Evolutionary conservation across 2,329 filamentous ascomycete species (phyloP), one percentile per base, ranked within the genome.

Genomic region (Leptographium lundbergii): DNA sequence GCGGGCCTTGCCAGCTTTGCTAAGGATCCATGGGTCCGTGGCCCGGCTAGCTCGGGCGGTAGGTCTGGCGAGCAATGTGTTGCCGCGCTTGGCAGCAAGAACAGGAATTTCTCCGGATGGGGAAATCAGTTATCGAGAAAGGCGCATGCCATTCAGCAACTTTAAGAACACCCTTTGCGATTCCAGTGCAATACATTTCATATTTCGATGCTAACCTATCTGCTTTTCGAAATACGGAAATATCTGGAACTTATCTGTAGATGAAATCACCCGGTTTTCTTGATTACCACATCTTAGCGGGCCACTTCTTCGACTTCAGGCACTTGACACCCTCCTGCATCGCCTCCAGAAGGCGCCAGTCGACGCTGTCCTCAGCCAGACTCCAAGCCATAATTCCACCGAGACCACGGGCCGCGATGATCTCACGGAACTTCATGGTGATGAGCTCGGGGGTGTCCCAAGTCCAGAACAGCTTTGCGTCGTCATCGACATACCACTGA

Each of bases 401-500:
- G 19, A 58, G 57, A 19, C 51, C 51, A 14, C 51, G 50, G 25
- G 57, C 50, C 2, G 6, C 17, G 36, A 58, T 45, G 25, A 58
- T 58, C 39, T 54, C 51, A 11, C 19, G 62, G 54, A 81, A 76
- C 69, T 82, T 82, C 52, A 68, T 61, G 1, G 65, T 42, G 29
- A 82, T 77, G 1, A 77, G 68, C n/a, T 73, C 70, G 0, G 75
- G 69, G 0, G 75, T 80, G 57, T 82, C 80, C 76, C 77, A 82
- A 1, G 76, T 76, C 80, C 79, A 82, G 69, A 78, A 82, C 42
- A 80, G 65, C 6, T 69, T 66, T 25, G 72, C 71, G 2, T 66
- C 62, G 0, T 68, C 36, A 61, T 83, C 78, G 72, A 75, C 80
- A 68, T 72, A 83, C 72, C 80, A 82, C 67, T 79, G 78, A 2